Conservation (phyloP, 169 alveolate species). For the Ichthyophthirius multifiliis region DNA sequence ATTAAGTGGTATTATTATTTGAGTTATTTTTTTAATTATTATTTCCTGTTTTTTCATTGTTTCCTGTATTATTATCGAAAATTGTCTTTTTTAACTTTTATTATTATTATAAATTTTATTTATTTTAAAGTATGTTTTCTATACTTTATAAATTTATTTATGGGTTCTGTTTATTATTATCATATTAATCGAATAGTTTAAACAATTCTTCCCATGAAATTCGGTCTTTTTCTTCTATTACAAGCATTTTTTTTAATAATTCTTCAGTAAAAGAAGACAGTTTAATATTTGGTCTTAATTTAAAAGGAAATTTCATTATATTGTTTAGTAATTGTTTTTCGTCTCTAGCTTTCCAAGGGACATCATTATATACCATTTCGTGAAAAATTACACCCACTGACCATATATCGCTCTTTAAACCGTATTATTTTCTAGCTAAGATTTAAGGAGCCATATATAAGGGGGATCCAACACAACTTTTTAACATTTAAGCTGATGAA, state of each 20-base stretch:
- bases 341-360: slow-evolving; percentile 46
- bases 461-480: slow-evolving; percentile 42
- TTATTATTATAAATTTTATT: not conserved
- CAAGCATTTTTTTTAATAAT: not conserved
- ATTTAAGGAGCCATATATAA: slow-evolving; percentile 46
- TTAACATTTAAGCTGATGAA: slow-evolving; percentile 34
- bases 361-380: slow-evolving; percentile 34
- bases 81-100: not conserved
- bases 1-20: not conserved
- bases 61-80: not conserved
- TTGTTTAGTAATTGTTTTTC: slow-evolving; percentile 26
- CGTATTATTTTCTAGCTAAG: slow-evolving; percentile 12
- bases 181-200: not conserved
- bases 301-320: slow-evolving; percentile 15
- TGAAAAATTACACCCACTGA: slow-evolving; percentile 34
- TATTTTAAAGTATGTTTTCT: not conserved
- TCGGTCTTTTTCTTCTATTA: slow-evolving; percentile 9
- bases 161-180: not conserved
- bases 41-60: no score
- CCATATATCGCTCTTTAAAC: slow-evolving; percentile 43
- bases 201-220: slow-evolving; percentile 7
- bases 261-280: slow-evolving; percentile 15
- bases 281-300: slow-evolving; percentile 5
- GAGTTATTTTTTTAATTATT: not conserved
- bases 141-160: not conserved